phyloP scores from a whole-genome alignment of 2,329 filamentous ascomycete genomes.

The Pestalotiopsis sp. region DNA sequence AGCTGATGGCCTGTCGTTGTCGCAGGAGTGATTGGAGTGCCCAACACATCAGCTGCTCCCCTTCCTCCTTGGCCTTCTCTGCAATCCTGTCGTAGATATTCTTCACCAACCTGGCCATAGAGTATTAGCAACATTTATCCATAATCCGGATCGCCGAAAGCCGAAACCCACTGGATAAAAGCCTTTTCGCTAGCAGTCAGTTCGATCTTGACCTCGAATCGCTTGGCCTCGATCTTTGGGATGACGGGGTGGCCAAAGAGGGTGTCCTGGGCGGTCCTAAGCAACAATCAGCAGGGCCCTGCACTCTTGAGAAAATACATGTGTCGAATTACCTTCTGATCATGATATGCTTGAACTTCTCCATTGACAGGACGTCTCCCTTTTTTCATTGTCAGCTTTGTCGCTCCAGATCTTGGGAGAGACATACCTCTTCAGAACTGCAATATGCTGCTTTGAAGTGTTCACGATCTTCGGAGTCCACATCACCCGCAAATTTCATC shows the following conservation, averaged over 20 bases:
- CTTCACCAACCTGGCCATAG: neutral
- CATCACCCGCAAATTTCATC: neutral
- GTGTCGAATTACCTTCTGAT: neutral
- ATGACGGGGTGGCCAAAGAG: neutral
- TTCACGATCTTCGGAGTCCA: neutral
- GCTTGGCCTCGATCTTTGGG: neutral
- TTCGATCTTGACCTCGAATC: neutral
- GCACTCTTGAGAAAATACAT: neutral
- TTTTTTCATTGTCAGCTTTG: neutral
- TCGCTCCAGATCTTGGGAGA: neutral
- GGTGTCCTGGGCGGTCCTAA: neutral
- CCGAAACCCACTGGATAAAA: neutral
- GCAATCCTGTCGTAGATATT: neutral
- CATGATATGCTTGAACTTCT: neutral
- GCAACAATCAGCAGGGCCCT: neutral
- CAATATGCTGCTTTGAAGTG: neutral
- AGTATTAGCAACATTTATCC: neutral
- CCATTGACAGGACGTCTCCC: neutral
- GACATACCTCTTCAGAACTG: neutral
- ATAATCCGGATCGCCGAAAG: neutral
- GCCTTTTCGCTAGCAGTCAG: neutral
- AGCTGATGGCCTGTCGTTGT: neutral
- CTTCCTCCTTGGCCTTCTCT: neutral
- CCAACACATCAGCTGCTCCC: neutral
- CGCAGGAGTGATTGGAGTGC: neutral